Evolutionary conservation across 192 early-diverging fungal genomes (phyloP), one percentile per base, ranked within the genome.

Genomic region (Gigaspora rosea): DNA sequence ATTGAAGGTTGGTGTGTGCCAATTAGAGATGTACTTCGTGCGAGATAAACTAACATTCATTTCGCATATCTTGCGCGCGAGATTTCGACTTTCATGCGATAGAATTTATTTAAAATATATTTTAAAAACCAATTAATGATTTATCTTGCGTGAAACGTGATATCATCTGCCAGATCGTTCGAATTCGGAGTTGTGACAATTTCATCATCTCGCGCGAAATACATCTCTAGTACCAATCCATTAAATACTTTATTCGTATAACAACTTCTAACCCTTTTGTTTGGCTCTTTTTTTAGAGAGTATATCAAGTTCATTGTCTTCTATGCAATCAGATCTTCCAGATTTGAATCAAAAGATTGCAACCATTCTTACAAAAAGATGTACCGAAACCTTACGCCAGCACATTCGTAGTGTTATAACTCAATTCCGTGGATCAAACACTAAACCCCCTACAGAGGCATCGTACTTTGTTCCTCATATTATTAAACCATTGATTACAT

Each of bases 401-500:
- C 81, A 80, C 20, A 78, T 87, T 11, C 78, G 79, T 56, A 76
- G 68, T 18, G 82, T 90, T 54, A 81, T 66, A 12, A 63, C 71
- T 41, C 81, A 85, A 48, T 83, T 82, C 54, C 62, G 85, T 32
- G 79, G 85, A 48, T 80, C 84, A 16, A 86, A 86, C 62, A 80
- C 76, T 20, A 76, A 76, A 1, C 78, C 83, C 2, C 88, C 88
- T 15, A 79, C 51, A 2, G 86, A 88, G 63, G 76, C 83, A 20
- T 88, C 87, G 16, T 79, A 82, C 3, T 90, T 87, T 78, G 84
- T 90, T 13, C 73, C 85, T 3, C 67, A 81, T 51, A 82, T 90
- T 15, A 72, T 89, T 46, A 79, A 79, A 36, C 88, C 88, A 8
- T 80, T 87, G 6, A 48, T 18, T 8, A 49, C 22, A 11, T 80